Base-by-base conservation (phyloP, 2,329 filamentous ascomycete species). In the Xylogone sp. region DNA sequence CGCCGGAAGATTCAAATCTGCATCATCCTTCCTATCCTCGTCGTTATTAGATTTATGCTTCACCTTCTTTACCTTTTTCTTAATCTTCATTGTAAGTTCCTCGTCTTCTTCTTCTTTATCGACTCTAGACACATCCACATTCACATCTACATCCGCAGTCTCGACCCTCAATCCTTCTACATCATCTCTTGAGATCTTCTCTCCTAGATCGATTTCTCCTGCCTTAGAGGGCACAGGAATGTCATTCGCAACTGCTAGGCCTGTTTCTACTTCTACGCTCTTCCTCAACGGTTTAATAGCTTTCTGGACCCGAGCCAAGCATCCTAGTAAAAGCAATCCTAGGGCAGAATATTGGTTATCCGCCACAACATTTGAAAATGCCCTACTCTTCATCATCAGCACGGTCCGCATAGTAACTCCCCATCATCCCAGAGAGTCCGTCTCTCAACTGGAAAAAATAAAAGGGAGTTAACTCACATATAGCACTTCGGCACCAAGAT, bases 261-360 rank as follows among this genome's bases (percentile, higher is more conserved):
- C n/a, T n/a, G 9, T n/a, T 31, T 31, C 9, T 29, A 29, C 21
- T 47, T 39, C 34, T 39, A 9, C 34, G 29, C 2, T 24, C n/a
- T 18, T 50, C 7, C 49, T 48, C 13, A 76, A 59, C 7, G 60
- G 60, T 8, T 66, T 66, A 46, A 82, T 66, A 1, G 74, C 66
- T 47, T 69, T 69, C 54, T 78, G 69, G 20, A 86, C 68, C 55
- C 81, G 80, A 3, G 84, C 84, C 52, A 92, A 69, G 1, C 81
- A 69, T 19, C 79, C 83, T 44, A 92, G 65, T 9, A 93, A 75
- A 56, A 88, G 75, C 19, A 90, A 72, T 3, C 88, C 89, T 2
- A 93, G 74, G 3, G 83, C 74, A 2, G 88, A 82, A 67, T 88
- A 88, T 62, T 90, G 88, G 29, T 78, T 81, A 66, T 92, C 87